These are phyloP conservation scores for Fusarium pseudocircinatum DNA, from an alignment of 2,329 filamentous ascomycete species.

Conservation along the genomic window DNA sequence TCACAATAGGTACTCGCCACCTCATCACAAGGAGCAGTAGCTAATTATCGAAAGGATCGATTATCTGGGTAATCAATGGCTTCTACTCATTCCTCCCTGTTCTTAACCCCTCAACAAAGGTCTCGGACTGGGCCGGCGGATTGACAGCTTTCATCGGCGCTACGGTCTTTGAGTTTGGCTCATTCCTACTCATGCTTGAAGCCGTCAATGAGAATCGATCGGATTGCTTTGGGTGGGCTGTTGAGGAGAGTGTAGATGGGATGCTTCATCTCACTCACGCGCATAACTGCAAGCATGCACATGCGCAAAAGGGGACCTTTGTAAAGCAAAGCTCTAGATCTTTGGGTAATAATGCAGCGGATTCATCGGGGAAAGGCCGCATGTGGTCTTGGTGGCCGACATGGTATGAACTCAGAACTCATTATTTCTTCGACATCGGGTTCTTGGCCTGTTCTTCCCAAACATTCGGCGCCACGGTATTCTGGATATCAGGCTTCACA, in stretches of 20 bases:
- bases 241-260: slow-evolving; percentile 53
- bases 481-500: slow-evolving; percentile 72
- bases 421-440: slow-evolving; percentile 60
- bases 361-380: background rate
- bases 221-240: slow-evolving; percentile 75
- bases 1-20: slow-evolving; percentile 47
- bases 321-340: slow-evolving; percentile 11
- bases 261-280: slow-evolving; percentile 17
- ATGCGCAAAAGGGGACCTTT: slow-evolving; percentile 38
- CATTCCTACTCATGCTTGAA: slow-evolving; percentile 70
- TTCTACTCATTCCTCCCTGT: slow-evolving; percentile 65
- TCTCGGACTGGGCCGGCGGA: slow-evolving; percentile 65
- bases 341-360: background rate
- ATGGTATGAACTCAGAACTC: slow-evolving; percentile 62
- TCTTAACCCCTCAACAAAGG: slow-evolving; percentile 60
- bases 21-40: background rate
- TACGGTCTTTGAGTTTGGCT: slow-evolving; percentile 72
- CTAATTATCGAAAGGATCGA: slow-evolving; percentile 47
- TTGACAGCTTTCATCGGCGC: slow-evolving; percentile 74
- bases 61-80: slow-evolving; percentile 67
- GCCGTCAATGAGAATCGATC: slow-evolving; percentile 73
- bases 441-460: slow-evolving; percentile 69
- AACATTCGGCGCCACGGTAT: slow-evolving; percentile 68
- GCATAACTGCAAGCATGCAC: slow-evolving; percentile 42
- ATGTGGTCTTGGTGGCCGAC: slow-evolving; percentile 70